These are phyloP conservation scores for Dioscorea zingiberensis DNA, from an alignment of 106 monocot genomes.

Conservation along the genomic window DNA sequence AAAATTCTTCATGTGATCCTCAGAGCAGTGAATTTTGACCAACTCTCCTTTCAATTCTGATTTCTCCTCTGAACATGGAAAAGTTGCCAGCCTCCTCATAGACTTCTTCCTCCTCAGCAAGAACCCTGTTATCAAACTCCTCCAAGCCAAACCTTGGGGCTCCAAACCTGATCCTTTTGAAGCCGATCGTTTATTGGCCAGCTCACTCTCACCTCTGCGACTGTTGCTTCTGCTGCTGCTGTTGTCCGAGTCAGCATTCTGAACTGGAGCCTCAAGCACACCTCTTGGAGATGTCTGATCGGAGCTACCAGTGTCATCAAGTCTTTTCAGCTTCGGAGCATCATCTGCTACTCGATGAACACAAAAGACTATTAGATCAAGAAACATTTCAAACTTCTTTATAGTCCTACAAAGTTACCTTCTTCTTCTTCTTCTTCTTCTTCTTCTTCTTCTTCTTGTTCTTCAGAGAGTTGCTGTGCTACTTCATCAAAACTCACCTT, in stretches of 20 bases:
- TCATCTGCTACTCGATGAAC: background rate
- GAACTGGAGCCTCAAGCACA: constrained; percentile 29
- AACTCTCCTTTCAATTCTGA: constrained; percentile 11
- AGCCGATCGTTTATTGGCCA: constrained; percentile 4
- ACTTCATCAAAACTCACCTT: too few species aligned
- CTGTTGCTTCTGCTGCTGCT: constrained; percentile 17
- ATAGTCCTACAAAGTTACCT: too few species aligned
- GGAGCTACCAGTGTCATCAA: constrained; percentile 2
- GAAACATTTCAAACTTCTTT: too few species aligned
- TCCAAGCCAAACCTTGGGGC: constrained; percentile 48
- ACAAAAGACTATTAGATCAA: too few species aligned
- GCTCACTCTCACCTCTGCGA: constrained; percentile 20
- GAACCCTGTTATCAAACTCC: constrained; percentile 44
- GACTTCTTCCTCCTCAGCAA: constrained; percentile 44
- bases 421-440: too few species aligned
- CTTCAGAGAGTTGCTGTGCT: too few species aligned
- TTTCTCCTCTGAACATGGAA: constrained; percentile 22
- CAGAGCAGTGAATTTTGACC: constrained; percentile 8
- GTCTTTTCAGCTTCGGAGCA: background rate
- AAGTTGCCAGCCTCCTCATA: constrained; percentile 45
- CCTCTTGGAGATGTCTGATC: constrained; percentile 42
- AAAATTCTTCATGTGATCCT: constrained; percentile 12
- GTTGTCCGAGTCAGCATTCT: constrained; percentile 31
- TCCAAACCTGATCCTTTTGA: constrained; percentile 11
- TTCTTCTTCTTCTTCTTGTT: too few species aligned